Percentiles rank a stretch among this genome's conserved stretches.
These are phyloP conservation scores for Vishniacozyma victoriae DNA, from an alignment of 768 basidiomycete genomes.

Conservation along the genomic window DNA sequence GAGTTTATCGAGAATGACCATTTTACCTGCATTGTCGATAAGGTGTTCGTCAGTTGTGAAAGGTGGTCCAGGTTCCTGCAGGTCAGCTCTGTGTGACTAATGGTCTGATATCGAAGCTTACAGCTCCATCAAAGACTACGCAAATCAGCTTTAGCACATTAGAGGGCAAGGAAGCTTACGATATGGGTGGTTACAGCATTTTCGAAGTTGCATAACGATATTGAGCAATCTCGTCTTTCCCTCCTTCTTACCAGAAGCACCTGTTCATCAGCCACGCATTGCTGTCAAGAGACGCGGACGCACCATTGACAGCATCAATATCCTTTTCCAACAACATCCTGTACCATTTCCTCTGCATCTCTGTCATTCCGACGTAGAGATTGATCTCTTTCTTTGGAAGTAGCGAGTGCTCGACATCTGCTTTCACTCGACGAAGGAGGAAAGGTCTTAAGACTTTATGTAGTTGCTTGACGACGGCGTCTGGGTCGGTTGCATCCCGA, in stretches of 20 bases:
- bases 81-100: neutral
- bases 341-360: conserved; percentile 99
- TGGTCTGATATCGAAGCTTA: conserved; percentile 6
- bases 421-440: conserved; percentile 85
- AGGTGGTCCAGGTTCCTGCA: conserved; percentile 89
- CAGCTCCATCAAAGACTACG: conserved; percentile 46
- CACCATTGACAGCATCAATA: conserved; percentile 95
- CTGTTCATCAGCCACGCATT: conserved; percentile 46
- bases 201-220: conserved; percentile 90
- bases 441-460: conserved; percentile 96
- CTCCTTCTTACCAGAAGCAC: conserved; percentile 92
- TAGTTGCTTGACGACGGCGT: conserved; percentile 89
- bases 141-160: neutral
- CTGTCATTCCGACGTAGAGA: conserved; percentile 91
- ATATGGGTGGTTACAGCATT: conserved; percentile 50
- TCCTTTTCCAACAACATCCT: conserved; percentile 88
- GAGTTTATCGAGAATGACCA: conserved; percentile 94
- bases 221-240: conserved; percentile 97
- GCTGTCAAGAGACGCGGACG: conserved; percentile 18
- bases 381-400: conserved; percentile 98
- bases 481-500: conserved; percentile 65
- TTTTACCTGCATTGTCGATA: conserved; percentile 88
- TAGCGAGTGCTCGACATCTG: conserved; percentile 92
- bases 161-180: conserved; percentile 23
- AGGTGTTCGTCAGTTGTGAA: conserved; percentile 98